A percentile compares a stretch with the other conserved stretches of the same genome.
These are phyloP conservation scores for Trichophyton mentagrophytes DNA, from an alignment of 2,329 filamentous ascomycete species.

Conservation along the genomic window DNA sequence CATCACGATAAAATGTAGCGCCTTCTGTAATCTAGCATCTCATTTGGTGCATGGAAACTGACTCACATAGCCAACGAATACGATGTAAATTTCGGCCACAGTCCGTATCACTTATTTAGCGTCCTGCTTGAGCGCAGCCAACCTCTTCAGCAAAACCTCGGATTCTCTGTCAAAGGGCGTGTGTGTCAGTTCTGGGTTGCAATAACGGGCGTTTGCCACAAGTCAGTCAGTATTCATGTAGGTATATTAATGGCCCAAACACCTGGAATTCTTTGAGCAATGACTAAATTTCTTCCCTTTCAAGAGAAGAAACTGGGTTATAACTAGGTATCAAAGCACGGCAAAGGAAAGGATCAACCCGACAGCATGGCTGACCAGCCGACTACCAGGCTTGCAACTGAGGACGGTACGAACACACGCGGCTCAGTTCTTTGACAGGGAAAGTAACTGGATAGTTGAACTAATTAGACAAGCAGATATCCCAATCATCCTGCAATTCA, in stretches of 20 bases:
- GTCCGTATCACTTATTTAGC: background rate
- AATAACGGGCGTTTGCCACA: background rate
- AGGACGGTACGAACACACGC: constrained; percentile 21
- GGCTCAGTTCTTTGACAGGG: background rate
- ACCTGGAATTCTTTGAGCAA: background rate
- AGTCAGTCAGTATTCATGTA: background rate
- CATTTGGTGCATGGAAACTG: background rate
- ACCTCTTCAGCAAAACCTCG: background rate
- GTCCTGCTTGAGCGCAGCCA: too few relatives aligned
- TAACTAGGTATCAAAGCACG: background rate
- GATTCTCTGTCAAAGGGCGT: background rate
- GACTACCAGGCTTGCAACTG: constrained; percentile 30
- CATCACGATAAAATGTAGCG: constrained; percentile 30
- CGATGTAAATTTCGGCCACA: background rate
- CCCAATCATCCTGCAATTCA: constrained; percentile 63
- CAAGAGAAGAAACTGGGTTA: background rate
- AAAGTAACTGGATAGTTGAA: background rate
- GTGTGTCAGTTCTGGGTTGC: background rate
- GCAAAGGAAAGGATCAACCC: too few relatives aligned
- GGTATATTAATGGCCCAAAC: background rate
- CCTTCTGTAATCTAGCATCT: background rate
- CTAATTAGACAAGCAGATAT: constrained; percentile 47
- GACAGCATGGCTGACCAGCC: constrained; percentile 24
- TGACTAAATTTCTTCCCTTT: background rate
- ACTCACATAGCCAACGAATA: background rate